Base-by-base conservation (phyloP, 208 protist genomes). In the Jaenimonas drosophilae region DNA sequence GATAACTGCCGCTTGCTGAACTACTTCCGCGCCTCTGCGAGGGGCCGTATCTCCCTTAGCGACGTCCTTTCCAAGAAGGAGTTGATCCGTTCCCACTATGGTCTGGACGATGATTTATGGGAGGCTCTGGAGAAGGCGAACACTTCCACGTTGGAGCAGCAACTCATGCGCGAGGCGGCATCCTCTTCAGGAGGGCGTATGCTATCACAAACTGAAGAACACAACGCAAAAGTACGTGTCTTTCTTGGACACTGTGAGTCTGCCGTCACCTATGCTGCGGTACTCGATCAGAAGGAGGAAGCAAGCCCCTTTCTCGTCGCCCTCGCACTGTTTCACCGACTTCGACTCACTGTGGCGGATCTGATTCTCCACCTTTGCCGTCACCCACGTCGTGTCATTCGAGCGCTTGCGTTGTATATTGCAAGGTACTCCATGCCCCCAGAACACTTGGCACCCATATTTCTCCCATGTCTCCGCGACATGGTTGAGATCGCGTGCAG, bases 21-120 rank as follows among this genome's bases (percentile, higher is more conserved):
- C 17, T 67, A 67, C 37, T 69, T 60, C 21, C 45, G 58, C 20
- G 40, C 56, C 36, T 67, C 59, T 14, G 55, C 55, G 16, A 36
- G 43, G 2, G 56, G 59, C 19, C 59, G 64, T 14, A 48, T 69
- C 3, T 43, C 65, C 37, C 70, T 66, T 0, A 46, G 33, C n/a
- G 72, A 81, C 9, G 55, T 87, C 2, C 45, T 79, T n/a, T 28
- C 50, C 30, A 72, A 64, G 51, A 70, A 69, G 21, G 68, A 82
- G 46, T 3, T 51, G 28, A 54, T 86, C 14, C 48, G 50, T 0
- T 26, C 59, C 26, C 76, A 67, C 40, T 60, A 58, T 49, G 88
- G 88, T 59, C 61, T 84, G 30, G 78, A 88, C 41, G 66, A 60
- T 3, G 84, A 88, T 39, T 43, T 92, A 36, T 86, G 70, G 61